Evolutionary conservation across 768 basidiomycete species (phyloP).

Genomic region (Hygrocybe punicea): DNA sequence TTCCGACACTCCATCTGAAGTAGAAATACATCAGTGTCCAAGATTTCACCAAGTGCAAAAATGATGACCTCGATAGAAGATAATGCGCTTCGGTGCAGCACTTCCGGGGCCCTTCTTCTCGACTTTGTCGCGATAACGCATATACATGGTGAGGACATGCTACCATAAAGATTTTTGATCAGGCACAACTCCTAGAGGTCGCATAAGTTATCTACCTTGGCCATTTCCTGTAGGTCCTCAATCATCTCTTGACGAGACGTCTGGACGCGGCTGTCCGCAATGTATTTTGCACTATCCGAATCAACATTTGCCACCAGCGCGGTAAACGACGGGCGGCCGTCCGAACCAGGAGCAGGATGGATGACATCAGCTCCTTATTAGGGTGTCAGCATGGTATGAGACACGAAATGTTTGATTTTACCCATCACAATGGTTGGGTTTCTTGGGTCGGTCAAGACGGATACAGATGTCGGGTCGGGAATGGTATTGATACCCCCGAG

Average conservation of each 20-base stretch:
- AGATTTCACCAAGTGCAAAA: slow-evolving; percentile 9
- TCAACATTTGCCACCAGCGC: slow-evolving; percentile 80
- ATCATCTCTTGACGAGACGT: slow-evolving; percentile 74
- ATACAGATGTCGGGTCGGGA: slow-evolving; percentile 64
- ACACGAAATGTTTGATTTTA: slow-evolving; percentile 20
- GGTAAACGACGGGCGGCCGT: slow-evolving; percentile 78
- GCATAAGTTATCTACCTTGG: slow-evolving; percentile 38
- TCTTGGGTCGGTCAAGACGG: slow-evolving; percentile 61
- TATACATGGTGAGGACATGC: slow-evolving; percentile 57
- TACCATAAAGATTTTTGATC: slow-evolving; percentile 20
- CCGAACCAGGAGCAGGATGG: slow-evolving; percentile 76
- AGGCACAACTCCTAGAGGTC: not conserved
- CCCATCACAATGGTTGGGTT: slow-evolving; percentile 82
- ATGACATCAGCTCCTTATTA: slow-evolving; percentile 72
- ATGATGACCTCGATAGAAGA: slow-evolving; percentile 67
- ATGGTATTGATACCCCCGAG: slow-evolving; percentile 80
- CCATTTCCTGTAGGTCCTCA: slow-evolving; percentile 64
- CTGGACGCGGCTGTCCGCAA: slow-evolving; percentile 61
- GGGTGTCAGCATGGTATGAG: not conserved
- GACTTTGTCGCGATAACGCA: slow-evolving; percentile 49
- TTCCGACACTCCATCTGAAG: slow-evolving; percentile 51
- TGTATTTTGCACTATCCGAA: slow-evolving; percentile 69
- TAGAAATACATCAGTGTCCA: slow-evolving; percentile 13
- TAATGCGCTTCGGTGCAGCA: slow-evolving; percentile 59
- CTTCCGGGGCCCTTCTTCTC: slow-evolving; percentile 48